Evolutionary conservation across 345 rosid genomes (phyloP).

Genomic region (Brassica juncea): DNA sequence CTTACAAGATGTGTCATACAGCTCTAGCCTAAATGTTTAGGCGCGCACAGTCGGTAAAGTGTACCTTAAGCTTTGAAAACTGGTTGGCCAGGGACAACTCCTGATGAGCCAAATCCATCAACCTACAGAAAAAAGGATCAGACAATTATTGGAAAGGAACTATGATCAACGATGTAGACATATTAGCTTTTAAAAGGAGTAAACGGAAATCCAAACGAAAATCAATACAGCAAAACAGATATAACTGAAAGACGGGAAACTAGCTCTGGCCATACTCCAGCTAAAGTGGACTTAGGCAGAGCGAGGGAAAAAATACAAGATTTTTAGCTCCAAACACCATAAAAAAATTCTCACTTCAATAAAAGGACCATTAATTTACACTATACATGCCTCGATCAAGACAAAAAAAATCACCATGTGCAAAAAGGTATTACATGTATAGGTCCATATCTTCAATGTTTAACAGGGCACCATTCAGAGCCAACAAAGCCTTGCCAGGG

Average conservation of each 20-base stretch:
- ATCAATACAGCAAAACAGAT: slow-evolving; percentile 1
- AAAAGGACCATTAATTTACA: slow-evolving; percentile 13
- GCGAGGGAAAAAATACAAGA: slow-evolving; percentile 11
- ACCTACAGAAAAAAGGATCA: slow-evolving; percentile 50
- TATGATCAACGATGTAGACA: neutral
- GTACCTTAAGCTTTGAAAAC: slow-evolving; percentile 85
- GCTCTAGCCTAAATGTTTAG: neutral
- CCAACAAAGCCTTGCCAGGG: slow-evolving; percentile 95
- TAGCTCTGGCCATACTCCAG: slow-evolving; percentile 8
- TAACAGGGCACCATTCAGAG: slow-evolving; percentile 94
- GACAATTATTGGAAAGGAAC: slow-evolving; percentile 8
- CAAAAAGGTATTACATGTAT: slow-evolving; percentile 61
- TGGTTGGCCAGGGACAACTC: slow-evolving; percentile 89
- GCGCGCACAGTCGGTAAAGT: slow-evolving; percentile 14
- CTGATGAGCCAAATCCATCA: slow-evolving; percentile 87
- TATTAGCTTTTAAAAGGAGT: slow-evolving; percentile 13
- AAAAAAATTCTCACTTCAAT: slow-evolving; percentile 6
- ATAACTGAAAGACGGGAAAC: slow-evolving; percentile 2
- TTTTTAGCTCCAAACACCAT: slow-evolving; percentile 19
- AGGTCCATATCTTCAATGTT: slow-evolving; percentile 95
- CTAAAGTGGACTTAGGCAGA: slow-evolving; percentile 8
- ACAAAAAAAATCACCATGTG: slow-evolving; percentile 20
- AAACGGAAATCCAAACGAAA: neutral
- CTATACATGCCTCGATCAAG: slow-evolving; percentile 1
- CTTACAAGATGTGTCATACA: neutral